Conservation (phyloP, 176 grass and related monocot genomes). For the Ananas comosus region DNA sequence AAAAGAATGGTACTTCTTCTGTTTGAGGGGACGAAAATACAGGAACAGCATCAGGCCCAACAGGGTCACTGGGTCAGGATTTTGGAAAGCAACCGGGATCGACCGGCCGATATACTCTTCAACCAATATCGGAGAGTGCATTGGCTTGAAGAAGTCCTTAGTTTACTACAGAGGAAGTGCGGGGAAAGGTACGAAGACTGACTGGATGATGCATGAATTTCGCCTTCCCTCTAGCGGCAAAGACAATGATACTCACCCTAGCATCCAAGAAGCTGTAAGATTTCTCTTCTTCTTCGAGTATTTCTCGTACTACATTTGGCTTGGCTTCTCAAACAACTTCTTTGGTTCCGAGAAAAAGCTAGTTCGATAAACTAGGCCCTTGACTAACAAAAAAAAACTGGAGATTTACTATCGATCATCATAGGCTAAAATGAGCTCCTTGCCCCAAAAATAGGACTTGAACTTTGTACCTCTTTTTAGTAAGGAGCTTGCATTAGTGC, state of each 20-base stretch:
- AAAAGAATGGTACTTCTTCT: slow-evolving; percentile 89
- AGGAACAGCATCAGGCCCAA: slow-evolving; percentile 81
- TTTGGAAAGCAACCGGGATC: slow-evolving; percentile 96
- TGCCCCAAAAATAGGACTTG: too few species aligned
- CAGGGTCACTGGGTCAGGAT: slow-evolving; percentile 62
- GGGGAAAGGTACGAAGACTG: slow-evolving; percentile 80
- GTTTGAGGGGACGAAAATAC: slow-evolving; percentile 72
- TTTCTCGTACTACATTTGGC: neutral
- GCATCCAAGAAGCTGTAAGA: slow-evolving; percentile 56
- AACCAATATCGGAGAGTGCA: slow-evolving; percentile 13
- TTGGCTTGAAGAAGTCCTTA: slow-evolving; percentile 87
- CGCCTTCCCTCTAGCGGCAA: slow-evolving; percentile 29
- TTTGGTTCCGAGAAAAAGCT: slow-evolving; percentile 3
- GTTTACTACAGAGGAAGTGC: slow-evolving; percentile 74
- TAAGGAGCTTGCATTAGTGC: too few species aligned
- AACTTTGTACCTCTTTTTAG: too few species aligned
- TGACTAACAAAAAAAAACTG: too few species aligned
- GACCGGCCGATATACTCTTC: slow-evolving; percentile 49
- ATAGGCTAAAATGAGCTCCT: too few species aligned
- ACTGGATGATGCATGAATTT: slow-evolving; percentile 99
- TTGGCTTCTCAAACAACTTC: neutral
- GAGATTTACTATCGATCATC: too few species aligned
- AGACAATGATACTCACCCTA: neutral
- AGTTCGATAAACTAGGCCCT: neutral
- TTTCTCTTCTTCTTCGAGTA: neutral